These are phyloP conservation scores for Collariella sp. DNA, from an alignment of 495 filamentous ascomycete genomes.

Conservation along the genomic window DNA sequence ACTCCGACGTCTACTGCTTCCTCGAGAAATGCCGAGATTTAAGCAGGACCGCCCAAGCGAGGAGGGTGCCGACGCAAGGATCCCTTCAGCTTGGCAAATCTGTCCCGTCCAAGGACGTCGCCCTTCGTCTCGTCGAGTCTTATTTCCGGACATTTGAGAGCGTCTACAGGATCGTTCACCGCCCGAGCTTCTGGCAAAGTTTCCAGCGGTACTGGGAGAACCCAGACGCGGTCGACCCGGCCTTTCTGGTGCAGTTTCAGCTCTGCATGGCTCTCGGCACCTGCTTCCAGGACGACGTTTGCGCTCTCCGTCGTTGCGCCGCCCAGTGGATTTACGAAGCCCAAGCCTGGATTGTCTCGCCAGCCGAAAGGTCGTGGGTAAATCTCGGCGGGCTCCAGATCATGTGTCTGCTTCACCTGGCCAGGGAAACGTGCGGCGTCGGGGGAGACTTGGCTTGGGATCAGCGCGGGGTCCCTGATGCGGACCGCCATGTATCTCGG, in stretches of 20 bases:
- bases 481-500: conserved; percentile 54
- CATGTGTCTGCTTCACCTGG: conserved; percentile 52
- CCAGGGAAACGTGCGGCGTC: conserved; percentile 47
- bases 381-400: conserved; percentile 49
- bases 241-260: conserved; percentile 52
- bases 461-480: conserved; percentile 48
- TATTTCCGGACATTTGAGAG: conserved; percentile 46
- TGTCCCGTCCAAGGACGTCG: conserved; percentile 32
- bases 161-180: conserved; percentile 46
- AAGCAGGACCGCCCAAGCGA: conserved; percentile 38
- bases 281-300: conserved; percentile 45
- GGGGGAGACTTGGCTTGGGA: conserved; percentile 52
- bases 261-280: conserved; percentile 56
- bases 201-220: conserved; percentile 40
- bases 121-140: conserved; percentile 41
- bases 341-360: conserved; percentile 51
- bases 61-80: conserved; percentile 24
- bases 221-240: conserved; percentile 14
- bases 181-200: conserved; percentile 43
- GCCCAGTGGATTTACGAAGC: conserved; percentile 56
- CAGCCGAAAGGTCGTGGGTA: conserved; percentile 45
- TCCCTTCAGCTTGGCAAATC: conserved; percentile 24
- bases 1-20: conserved; percentile 25
- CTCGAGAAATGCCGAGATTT: conserved; percentile 42
- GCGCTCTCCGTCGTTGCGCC: conserved; percentile 42